Conservation (phyloP, 257 asterid genomes). For the Thymus quinquecostatus region DNA sequence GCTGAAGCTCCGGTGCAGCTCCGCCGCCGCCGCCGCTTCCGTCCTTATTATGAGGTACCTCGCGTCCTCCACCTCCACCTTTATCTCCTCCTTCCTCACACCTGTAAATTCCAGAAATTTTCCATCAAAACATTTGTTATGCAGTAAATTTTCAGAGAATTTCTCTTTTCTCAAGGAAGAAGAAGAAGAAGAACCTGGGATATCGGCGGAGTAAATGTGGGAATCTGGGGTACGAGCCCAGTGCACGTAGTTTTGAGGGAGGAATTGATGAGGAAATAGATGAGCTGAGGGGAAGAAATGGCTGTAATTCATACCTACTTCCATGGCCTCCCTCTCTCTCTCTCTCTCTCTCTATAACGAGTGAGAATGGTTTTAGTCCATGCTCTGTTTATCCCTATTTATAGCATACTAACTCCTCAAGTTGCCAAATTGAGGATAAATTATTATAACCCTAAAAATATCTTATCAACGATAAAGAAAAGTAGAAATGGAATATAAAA, state of each 20-base stretch:
- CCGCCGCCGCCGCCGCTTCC: conserved; percentile 18
- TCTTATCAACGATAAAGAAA: background rate
- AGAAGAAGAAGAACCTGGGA: conserved; percentile 53
- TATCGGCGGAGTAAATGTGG: conserved; percentile 69
- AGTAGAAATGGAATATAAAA: too few species aligned
- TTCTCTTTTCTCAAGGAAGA: background rate
- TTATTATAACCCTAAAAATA: background rate
- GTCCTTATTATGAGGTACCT: conserved; percentile 64
- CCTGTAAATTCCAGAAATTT: conserved; percentile 40
- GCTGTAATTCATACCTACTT: conserved; percentile 30
- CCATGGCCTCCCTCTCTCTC: conserved; percentile 37
- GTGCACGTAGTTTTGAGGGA: conserved; percentile 62
- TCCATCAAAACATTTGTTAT: background rate
- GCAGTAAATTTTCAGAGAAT: too few species aligned
- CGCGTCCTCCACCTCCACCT: conserved; percentile 71
- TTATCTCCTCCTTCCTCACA: conserved; percentile 67
- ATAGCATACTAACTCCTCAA: background rate
- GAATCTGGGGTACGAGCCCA: conserved; percentile 74
- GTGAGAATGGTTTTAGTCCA: background rate
- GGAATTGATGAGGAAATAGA: conserved; percentile 3
- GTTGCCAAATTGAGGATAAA: conserved; percentile 2
- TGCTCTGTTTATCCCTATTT: background rate
- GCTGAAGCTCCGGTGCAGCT: conserved; percentile 46
- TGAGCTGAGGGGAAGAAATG: conserved; percentile 44
- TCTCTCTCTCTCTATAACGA: background rate